phyloP scores from a whole-genome alignment of 2,329 filamentous ascomycete genomes.

The Polychaeton citri region DNA sequence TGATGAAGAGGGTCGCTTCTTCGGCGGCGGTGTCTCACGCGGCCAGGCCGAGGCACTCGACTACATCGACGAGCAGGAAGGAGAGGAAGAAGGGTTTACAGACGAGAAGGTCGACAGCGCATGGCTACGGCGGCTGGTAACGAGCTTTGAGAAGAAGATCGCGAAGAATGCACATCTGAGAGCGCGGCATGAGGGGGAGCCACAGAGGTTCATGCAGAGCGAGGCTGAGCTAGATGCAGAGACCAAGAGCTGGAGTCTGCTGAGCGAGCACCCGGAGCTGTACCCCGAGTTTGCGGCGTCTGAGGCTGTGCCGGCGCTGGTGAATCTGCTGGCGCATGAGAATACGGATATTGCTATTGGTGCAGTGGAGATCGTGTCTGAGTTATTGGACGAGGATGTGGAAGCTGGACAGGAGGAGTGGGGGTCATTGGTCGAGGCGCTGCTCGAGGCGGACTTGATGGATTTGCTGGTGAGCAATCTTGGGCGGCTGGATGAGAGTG shows the following conservation, averaged over 20 bases:
- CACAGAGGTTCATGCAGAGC: slow-evolving; percentile 66
- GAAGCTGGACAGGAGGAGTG: slow-evolving; percentile 68
- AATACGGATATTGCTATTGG: slow-evolving; percentile 95
- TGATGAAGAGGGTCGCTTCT: slow-evolving; percentile 90
- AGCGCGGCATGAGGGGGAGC: slow-evolving; percentile 68
- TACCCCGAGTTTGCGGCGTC: slow-evolving; percentile 69
- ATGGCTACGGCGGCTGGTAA: slow-evolving; percentile 70
- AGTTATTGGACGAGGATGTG: slow-evolving; percentile 89
- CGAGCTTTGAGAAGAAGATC: slow-evolving; percentile 83
- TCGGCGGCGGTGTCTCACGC: slow-evolving; percentile 76
- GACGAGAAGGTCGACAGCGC: slow-evolving; percentile 67
- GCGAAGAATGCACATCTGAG: slow-evolving; percentile 81
- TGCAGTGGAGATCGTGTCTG: slow-evolving; percentile 75
- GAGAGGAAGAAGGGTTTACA: slow-evolving; percentile 33
- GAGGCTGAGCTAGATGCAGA: slow-evolving; percentile 85
- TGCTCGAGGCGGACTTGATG: slow-evolving; percentile 53
- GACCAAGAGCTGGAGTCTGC: slow-evolving; percentile 73
- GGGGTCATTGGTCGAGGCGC: slow-evolving; percentile 55
- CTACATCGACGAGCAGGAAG: slow-evolving; percentile 62
- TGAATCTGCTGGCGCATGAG: slow-evolving; percentile 77
- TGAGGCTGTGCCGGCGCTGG: slow-evolving; percentile 59
- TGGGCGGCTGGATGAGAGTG: slow-evolving; percentile 59
- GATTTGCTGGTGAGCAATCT: slow-evolving; percentile 67
- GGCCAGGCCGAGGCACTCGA: slow-evolving; percentile 75
- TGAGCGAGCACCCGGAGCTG: slow-evolving; percentile 74